Evolutionary conservation across 345 rosid genomes (phyloP).

Genomic region (Populus simonii): DNA sequence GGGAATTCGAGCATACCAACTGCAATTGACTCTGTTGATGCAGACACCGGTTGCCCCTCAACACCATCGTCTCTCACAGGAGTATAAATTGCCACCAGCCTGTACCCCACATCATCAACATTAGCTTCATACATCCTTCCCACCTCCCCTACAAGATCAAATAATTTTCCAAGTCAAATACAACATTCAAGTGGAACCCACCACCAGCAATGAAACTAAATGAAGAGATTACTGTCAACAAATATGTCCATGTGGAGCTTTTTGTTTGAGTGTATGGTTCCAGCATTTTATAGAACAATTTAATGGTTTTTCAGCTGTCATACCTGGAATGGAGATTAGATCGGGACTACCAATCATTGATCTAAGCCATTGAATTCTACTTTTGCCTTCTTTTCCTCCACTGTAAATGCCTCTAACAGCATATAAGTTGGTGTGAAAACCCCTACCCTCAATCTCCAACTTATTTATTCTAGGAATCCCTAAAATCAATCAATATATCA

Average conservation of each 20-base stretch:
- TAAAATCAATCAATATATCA: conserved; percentile 19
- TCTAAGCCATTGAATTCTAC: conserved; percentile 94
- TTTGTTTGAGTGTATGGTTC: not conserved
- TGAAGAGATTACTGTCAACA: not conserved
- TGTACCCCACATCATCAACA: conserved; percentile 98
- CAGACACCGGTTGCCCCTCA: conserved; percentile 94
- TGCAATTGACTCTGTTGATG: conserved; percentile 88
- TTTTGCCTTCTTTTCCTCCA: conserved; percentile 98
- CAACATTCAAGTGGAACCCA: not conserved
- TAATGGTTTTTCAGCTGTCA: not conserved
- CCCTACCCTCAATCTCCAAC: conserved; percentile 93
- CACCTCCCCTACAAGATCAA: conserved; percentile 68
- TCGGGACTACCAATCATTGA: conserved; percentile 98
- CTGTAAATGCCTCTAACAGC: conserved; percentile 75
- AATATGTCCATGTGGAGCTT: not conserved
- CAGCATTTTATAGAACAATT: not conserved
- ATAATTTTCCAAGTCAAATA: conserved; percentile 11
- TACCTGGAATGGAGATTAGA: conserved; percentile 92
- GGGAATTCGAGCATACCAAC: conserved; percentile 54
- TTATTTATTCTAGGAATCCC: conserved; percentile 84
- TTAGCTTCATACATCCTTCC: conserved; percentile 95
- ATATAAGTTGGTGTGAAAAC: conserved; percentile 88
- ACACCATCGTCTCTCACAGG: conserved; percentile 89
- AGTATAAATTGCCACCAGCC: conserved; percentile 83
- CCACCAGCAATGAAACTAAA: not conserved